Evolutionary conservation across 352 stramenopile genomes (phyloP), one percentile per base, ranked within the genome.

Genomic region (Phytophthora boehmeriae): DNA sequence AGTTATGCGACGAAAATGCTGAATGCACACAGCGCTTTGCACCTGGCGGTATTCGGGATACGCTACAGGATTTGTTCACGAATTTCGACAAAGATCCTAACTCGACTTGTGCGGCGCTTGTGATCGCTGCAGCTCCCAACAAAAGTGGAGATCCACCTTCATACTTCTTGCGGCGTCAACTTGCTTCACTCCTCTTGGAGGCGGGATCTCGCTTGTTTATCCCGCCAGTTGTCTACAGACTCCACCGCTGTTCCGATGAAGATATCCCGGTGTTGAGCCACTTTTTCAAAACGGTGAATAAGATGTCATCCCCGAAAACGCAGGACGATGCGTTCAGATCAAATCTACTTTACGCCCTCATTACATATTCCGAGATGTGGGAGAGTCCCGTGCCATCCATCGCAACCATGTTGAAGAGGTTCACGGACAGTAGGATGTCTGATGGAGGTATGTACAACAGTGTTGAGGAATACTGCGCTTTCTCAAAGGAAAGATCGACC

Each of bases 351-450:
- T 75, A 76, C 59, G 49, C 76, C 45, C 49, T 76, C 19, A 64
- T 80, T 17, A 61, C 68, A 20, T 68, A 62, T 36, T 78, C 68
- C 1, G 72, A 80, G 46, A 68, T 78, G 49, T 80, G 70, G 68
- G 64, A 73, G 16, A 54, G 20, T 2, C 72, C 72, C 0, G 42
- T 63, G 42, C 54, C 57, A 20, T 54, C 14, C 32, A 2, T 39
- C 2, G 0, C 20, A 6, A 30, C 14, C 1, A 50, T 78, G 35
- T 11, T 35, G 0, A 20, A 42, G 14, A 35, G 55, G 0, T 78
- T 68, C 48, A 59, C 41, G 19, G 48, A 59, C 28, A 44, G 50
- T 11, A 51, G 16, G 8, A 59, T 69, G 8, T 45, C 25, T 19
- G 66, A 35, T 38, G 60, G 54, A 11, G 56, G 47, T 8, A 51